phyloP scores from a whole-genome alignment of 176 grass and related monocot species.

The Saccharum spontaneum region DNA sequence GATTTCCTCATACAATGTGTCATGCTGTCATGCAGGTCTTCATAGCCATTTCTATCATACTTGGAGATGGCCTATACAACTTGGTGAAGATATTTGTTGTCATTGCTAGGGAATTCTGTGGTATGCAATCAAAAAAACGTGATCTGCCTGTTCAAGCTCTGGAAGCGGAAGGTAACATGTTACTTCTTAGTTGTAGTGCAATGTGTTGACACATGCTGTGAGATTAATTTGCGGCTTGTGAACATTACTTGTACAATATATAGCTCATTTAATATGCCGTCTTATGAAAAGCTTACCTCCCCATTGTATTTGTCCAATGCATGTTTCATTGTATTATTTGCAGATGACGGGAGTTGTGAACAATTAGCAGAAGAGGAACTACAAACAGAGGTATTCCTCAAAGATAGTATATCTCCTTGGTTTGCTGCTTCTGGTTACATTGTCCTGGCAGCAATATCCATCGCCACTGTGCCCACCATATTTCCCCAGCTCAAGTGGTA shows the following conservation, averaged over 20 bases:
- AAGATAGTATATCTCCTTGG: constrained; percentile 41
- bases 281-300: background rate
- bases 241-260: background rate
- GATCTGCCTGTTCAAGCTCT: constrained; percentile 26
- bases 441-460: constrained; percentile 41
- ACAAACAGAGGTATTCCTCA: constrained; percentile 46
- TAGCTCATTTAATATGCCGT: background rate
- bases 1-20: constrained; percentile 20
- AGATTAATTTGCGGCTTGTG: background rate
- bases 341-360: constrained; percentile 13
- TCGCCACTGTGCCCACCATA: constrained; percentile 32
- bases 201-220: background rate
- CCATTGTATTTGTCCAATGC: background rate
- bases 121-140: background rate
- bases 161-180: constrained; percentile 45
- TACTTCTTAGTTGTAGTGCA: background rate
- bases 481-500: constrained; percentile 56
- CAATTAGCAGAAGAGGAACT: constrained; percentile 11
- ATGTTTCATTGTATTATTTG: background rate
- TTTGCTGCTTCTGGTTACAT: constrained; percentile 50
- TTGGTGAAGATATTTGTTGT: constrained; percentile 41
- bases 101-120: constrained; percentile 26
- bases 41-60: constrained; percentile 51
- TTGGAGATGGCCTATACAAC: constrained; percentile 59
- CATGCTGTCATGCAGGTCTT: constrained; percentile 39